phyloP scores from a whole-genome alignment of 1,284 basidiomycete genomes.

The Sanguinoderma infundibulare region DNA sequence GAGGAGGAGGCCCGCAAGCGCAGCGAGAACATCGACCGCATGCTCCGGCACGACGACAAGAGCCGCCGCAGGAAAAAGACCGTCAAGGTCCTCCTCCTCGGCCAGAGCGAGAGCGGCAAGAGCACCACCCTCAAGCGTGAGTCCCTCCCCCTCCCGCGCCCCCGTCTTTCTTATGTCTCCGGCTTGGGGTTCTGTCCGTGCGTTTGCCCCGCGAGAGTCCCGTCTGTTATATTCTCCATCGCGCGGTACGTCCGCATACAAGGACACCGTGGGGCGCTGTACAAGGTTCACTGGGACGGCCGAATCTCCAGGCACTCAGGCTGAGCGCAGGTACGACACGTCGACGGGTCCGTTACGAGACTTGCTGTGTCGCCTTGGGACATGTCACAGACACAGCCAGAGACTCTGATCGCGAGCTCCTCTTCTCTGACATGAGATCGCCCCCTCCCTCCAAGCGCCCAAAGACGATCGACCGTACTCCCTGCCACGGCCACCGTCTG shows the following conservation, averaged over 20 bases:
- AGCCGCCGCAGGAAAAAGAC: constrained; percentile 63
- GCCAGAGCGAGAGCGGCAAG: constrained; percentile 84
- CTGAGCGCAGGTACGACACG: constrained; percentile 15
- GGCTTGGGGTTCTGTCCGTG: constrained; percentile 12
- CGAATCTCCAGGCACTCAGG: background rate
- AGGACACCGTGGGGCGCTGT: constrained; percentile 5
- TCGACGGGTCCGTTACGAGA: background rate
- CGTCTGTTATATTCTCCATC: background rate
- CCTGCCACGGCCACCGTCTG: no score
- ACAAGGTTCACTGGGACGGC: constrained; percentile 20
- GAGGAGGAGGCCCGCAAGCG: constrained; percentile 73
- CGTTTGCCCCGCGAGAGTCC: background rate
- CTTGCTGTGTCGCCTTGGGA: constrained; percentile 9
- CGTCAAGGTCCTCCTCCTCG: constrained; percentile 77
- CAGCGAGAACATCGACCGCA: constrained; percentile 78
- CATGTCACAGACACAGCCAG: constrained; percentile 17
- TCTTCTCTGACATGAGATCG: constrained; percentile 9
- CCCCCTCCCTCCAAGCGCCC: constrained; percentile 1
- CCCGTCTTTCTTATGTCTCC: background rate
- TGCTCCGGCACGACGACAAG: constrained; percentile 65
- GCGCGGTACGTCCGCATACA: background rate
- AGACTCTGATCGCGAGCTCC: constrained; percentile 14
- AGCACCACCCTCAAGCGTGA: constrained; percentile 84
- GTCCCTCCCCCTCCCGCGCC: constrained; percentile 41
- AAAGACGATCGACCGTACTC: background rate